A percentile compares a stretch with the other conserved stretches of the same genome.
phyloP scores from a whole-genome alignment of 208 protist genomes.

The Zelonia costaricensis region DNA sequence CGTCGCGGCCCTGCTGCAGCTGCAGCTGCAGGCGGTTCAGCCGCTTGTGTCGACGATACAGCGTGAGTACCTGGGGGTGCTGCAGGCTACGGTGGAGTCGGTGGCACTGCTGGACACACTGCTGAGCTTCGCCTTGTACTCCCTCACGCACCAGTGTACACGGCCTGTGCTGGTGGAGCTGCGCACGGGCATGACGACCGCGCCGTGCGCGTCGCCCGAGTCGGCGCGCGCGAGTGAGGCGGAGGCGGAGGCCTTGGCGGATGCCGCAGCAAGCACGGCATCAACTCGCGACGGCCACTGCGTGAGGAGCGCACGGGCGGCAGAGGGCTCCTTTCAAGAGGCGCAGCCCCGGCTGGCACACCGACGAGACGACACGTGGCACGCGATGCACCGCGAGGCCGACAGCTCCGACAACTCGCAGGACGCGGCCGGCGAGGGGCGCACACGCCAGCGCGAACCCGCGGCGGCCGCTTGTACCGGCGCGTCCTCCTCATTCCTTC shows the following conservation, averaged over 20 bases:
- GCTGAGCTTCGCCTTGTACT: constrained; percentile 64
- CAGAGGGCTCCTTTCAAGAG: too few species aligned
- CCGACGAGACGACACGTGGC: too few species aligned
- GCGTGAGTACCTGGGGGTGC: constrained; percentile 49
- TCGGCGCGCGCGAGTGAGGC: neutral
- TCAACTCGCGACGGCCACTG: too few species aligned
- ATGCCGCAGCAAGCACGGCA: too few species aligned
- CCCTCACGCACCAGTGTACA: constrained; percentile 41
- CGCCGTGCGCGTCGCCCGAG: constrained; percentile 1
- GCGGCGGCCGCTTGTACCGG: too few species aligned
- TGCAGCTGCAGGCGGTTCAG: constrained; percentile 56
- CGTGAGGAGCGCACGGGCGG: too few species aligned
- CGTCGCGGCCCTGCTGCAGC: constrained; percentile 61
- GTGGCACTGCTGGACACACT: constrained; percentile 92
- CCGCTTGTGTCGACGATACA: constrained; percentile 60
- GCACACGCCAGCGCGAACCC: too few species aligned
- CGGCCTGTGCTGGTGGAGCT: constrained; percentile 40
- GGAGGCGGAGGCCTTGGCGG: neutral
- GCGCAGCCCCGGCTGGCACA: too few species aligned
- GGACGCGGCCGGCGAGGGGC: too few species aligned
- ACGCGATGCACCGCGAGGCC: too few species aligned
- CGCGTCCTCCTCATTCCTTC: too few species aligned
- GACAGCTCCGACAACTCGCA: too few species aligned
- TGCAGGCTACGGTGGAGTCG: constrained; percentile 85
- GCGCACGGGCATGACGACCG: constrained; percentile 26